These are phyloP conservation scores for Hansenula anomala DNA, from an alignment of 1,139 yeast genomes.

Conservation along the genomic window DNA sequence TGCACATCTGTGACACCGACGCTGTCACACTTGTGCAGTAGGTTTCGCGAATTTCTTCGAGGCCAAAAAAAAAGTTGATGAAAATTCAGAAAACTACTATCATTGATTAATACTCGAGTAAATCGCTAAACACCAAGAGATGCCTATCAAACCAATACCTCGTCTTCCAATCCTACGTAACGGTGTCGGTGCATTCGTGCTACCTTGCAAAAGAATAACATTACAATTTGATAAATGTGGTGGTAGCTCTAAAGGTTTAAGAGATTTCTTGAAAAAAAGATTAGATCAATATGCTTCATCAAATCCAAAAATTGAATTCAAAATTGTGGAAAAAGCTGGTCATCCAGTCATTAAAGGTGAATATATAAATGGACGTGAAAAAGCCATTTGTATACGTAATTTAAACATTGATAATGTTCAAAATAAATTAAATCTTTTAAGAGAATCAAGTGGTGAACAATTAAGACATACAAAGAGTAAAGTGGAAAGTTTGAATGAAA, in stretches of 20 bases:
- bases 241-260: slow-evolving; percentile 82
- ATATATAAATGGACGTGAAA: slow-evolving; percentile 43
- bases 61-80: neutral
- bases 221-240: slow-evolving; percentile 42
- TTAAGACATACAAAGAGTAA: slow-evolving; percentile 61
- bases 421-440: slow-evolving; percentile 48
- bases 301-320: slow-evolving; percentile 68
- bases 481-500: slow-evolving; percentile 72
- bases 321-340: slow-evolving; percentile 64
- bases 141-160: slow-evolving; percentile 32
- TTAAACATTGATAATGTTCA: slow-evolving; percentile 47
- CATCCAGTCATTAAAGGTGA: slow-evolving; percentile 78
- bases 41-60: too few relatives aligned
- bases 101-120: too few relatives aligned
- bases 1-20: too few relatives aligned
- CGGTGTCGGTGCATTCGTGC: slow-evolving; percentile 46
- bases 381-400: slow-evolving; percentile 62
- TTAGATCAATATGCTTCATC: slow-evolving; percentile 52
- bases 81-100: too few relatives aligned
- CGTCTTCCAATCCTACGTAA: slow-evolving; percentile 41
- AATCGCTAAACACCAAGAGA: too few relatives aligned
- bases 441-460: slow-evolving; percentile 56
- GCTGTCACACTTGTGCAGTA: too few relatives aligned
- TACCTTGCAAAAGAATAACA: slow-evolving; percentile 28
- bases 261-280: slow-evolving; percentile 55